Evolutionary conservation across 768 basidiomycete species (phyloP).

Genomic region (Russula virescens): DNA sequence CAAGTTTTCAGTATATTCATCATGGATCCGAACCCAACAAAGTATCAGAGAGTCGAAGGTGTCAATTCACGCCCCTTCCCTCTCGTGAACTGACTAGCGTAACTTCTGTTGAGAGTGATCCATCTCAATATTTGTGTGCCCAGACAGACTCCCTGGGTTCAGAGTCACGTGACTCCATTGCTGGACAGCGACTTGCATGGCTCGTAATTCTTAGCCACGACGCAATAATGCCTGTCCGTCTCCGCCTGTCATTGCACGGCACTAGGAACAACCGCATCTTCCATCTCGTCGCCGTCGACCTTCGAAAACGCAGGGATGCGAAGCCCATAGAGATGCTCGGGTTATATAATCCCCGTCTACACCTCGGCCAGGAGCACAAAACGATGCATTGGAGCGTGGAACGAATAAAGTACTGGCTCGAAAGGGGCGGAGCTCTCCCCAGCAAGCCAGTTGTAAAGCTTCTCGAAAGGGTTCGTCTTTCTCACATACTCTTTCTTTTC

Average conservation of each 20-base stretch:
- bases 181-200: too few relatives aligned
- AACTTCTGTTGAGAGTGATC: too few relatives aligned
- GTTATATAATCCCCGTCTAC: constrained; percentile 68
- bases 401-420: constrained; percentile 86
- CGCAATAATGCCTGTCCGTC: constrained; percentile 78
- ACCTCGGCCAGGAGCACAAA: constrained; percentile 51
- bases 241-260: constrained; percentile 83
- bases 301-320: constrained; percentile 66
- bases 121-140: too few relatives aligned
- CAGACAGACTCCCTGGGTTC: too few relatives aligned
- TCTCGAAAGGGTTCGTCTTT: constrained; percentile 64
- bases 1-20: too few relatives aligned
- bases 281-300: constrained; percentile 80
- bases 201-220: neutral
- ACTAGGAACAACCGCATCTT: constrained; percentile 67
- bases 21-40: too few relatives aligned
- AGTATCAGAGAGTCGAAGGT: too few relatives aligned
- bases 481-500: neutral
- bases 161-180: neutral
- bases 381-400: constrained; percentile 86
- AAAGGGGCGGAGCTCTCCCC: constrained; percentile 70
- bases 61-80: too few relatives aligned
- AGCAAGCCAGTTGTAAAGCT: constrained; percentile 70
- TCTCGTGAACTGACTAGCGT: too few relatives aligned
- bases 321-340: constrained; percentile 86